Evolutionary conservation across 176 grass and related monocot species (phyloP).

Genomic region (Themeda triandra): DNA sequence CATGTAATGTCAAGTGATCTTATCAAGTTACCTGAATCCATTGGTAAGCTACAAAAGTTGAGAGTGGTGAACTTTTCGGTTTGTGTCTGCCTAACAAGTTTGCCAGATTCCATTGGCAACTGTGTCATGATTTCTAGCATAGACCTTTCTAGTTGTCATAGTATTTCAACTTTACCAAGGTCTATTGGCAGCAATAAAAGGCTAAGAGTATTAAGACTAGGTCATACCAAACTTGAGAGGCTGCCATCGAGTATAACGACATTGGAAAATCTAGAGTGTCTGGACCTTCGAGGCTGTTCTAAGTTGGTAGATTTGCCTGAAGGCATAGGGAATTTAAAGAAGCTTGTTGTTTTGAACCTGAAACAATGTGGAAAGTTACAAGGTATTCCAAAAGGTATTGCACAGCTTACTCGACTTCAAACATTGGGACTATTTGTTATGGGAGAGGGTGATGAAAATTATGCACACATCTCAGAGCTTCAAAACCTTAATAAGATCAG

Average conservation of each 20-base stretch:
- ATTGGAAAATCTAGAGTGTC: not conserved
- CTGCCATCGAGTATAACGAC: not conserved
- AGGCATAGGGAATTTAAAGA: not conserved
- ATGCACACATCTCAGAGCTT: too few species aligned
- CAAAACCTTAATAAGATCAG: too few species aligned
- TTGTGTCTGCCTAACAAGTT: not conserved
- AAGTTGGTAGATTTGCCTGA: not conserved
- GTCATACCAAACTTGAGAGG: too few species aligned
- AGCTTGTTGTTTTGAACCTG: not conserved
- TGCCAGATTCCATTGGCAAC: not conserved
- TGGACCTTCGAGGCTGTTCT: not conserved
- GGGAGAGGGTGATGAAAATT: not conserved
- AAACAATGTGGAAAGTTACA: not conserved
- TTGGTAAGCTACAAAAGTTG: not conserved
- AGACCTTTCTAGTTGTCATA: not conserved
- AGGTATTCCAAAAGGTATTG: not conserved
- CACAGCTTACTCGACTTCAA: not conserved
- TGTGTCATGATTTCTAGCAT: not conserved
- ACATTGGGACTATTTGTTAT: too few species aligned
- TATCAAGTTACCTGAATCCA: not conserved
- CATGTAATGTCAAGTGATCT: not conserved
- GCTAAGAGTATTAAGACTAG: not conserved
- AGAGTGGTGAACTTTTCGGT: not conserved
- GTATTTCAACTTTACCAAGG: not conserved
- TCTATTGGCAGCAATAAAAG: not conserved